Conservation (phyloP, 106 monocot species). For the Allium cepa region DNA sequence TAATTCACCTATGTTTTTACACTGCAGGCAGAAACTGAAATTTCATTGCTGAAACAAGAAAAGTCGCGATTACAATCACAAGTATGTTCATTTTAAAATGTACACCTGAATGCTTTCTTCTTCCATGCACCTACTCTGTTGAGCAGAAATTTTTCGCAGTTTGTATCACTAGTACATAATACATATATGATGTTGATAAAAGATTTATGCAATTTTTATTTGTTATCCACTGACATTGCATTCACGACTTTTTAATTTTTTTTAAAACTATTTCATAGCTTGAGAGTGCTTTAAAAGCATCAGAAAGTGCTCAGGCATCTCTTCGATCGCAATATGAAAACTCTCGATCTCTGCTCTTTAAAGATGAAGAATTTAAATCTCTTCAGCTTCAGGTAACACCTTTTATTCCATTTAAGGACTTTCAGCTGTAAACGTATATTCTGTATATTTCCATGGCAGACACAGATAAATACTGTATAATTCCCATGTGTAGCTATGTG, state of each 20-base stretch:
- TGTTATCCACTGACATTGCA: background rate
- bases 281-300: slow-evolving; percentile 60
- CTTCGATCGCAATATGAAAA: slow-evolving; percentile 57
- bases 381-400: slow-evolving; percentile 65
- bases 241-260: background rate
- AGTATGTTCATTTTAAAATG: slow-evolving; percentile 23
- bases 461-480: no score
- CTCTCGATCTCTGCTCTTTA: slow-evolving; percentile 30
- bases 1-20: background rate
- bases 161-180: no score
- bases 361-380: slow-evolving; percentile 89
- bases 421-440: no score
- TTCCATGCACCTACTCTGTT: no score
- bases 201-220: no score
- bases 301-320: slow-evolving; percentile 58
- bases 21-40: slow-evolving; percentile 76
- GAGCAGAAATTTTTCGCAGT: no score
- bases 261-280: slow-evolving; percentile 26
- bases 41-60: slow-evolving; percentile 75
- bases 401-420: background rate
- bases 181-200: no score
- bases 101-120: no score
- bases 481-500: no score
- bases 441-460: no score
- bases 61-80: slow-evolving; percentile 73